Evolutionary conservation across 352 stramenopile species (phyloP), one percentile per base, ranked within the genome.

Genomic region (Thalassiosira exigua): DNA sequence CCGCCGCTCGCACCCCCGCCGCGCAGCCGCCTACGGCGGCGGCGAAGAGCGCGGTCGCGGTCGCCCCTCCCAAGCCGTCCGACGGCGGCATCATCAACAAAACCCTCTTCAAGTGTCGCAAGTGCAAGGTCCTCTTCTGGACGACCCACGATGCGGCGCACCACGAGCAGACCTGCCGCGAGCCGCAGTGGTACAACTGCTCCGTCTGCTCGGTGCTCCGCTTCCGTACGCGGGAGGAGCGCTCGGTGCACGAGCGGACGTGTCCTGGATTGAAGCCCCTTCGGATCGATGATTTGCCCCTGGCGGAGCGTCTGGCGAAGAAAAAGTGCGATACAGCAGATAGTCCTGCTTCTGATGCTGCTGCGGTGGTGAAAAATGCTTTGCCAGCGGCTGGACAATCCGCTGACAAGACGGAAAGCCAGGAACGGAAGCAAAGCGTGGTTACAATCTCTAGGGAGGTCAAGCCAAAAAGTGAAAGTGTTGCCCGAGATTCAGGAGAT

Each of bases 121-220:
- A 33, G 19, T 74, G 65, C 24, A 74, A 74, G 36, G 21, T 66
- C 21, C 26, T 57, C 4, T 74, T 74, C 26, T 67, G 36, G 26
- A 53, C 17, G 2, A 17, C 50, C 27, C 1, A 26, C 17, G 32
- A 21, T 9, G 52, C 65, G n/a, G 19, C 14, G 9, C 5, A 4
- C 7, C 65, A 74, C 33, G 52, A 67, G 41, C 12, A 11, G 17
- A 57, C 27, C 4, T 67, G 51, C 17, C 7, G 46, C 7, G 33
- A 7, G 3, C 17, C 65, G 30, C 27, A 12, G 24, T 50, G 21
- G 5, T 44, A 22, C 27, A 56, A 14, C 19, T 74, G 65, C 27
- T 17, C 21, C n/a, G 57, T 74, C n/a, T 66, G 65, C 41, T 29
- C 21, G 26, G 52, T 66, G 2, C 24, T 65, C 19, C 50, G 65